Conservation (phyloP, 78 protist genomes). For the Polysphondylium violaceum region DNA sequence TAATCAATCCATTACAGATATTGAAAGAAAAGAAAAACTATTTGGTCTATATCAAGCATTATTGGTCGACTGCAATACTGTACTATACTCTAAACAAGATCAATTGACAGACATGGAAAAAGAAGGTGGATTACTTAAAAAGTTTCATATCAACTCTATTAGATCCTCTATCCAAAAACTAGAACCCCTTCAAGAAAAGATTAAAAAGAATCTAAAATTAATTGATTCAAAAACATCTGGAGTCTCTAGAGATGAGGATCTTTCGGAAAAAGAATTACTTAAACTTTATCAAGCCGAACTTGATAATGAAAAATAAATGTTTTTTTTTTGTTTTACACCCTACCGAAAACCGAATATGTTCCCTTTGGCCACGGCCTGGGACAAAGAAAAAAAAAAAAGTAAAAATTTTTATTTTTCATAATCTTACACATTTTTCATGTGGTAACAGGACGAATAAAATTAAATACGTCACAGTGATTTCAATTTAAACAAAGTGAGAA, state of each 20-base stretch:
- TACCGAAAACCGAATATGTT: too few relatives aligned
- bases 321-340: too few relatives aligned
- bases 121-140: conserved; percentile 51
- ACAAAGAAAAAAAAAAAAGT: too few relatives aligned
- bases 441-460: too few relatives aligned
- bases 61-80: conserved; percentile 62
- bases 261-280: background rate
- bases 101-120: conserved; percentile 31
- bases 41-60: conserved; percentile 33
- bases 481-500: too few relatives aligned
- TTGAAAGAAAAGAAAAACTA: conserved; percentile 52
- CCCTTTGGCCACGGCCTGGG: too few relatives aligned
- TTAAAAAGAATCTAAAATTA: conserved; percentile 24
- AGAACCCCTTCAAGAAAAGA: conserved; percentile 43
- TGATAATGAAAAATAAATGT: conserved; percentile 44
- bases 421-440: too few relatives aligned
- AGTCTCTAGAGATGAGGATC: conserved; percentile 29
- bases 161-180: conserved; percentile 30
- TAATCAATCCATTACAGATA: background rate
- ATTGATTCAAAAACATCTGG: conserved; percentile 20
- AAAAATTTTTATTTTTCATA: too few relatives aligned
- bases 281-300: conserved; percentile 14
- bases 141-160: conserved; percentile 16
- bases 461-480: too few relatives aligned
- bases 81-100: conserved; percentile 53